Percentiles rank a stretch among this genome's conserved stretches.
Conservation (phyloP, 306 rosid species). For the Fagus crenata region DNA sequence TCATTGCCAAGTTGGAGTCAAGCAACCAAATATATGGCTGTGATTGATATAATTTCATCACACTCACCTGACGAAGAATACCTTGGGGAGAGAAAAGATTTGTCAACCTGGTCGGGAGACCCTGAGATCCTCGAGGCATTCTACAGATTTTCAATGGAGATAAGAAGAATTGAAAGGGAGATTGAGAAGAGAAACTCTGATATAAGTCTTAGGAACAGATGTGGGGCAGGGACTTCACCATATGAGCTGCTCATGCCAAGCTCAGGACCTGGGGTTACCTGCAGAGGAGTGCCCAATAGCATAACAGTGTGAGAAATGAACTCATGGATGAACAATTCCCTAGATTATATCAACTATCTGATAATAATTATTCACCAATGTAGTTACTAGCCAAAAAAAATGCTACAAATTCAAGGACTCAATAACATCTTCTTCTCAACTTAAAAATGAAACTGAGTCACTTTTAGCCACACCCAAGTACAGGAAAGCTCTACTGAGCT, state of each 20-base stretch:
- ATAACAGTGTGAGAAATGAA: constrained; percentile 22
- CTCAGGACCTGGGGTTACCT: constrained; percentile 40
- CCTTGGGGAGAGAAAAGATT: constrained; percentile 33
- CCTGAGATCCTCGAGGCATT: constrained; percentile 41
- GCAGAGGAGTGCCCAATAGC: constrained; percentile 53
- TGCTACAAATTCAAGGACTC: no score
- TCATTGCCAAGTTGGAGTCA: constrained; percentile 43
- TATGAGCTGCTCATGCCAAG: constrained; percentile 46
- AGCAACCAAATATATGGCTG: constrained; percentile 45
- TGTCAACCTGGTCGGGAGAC: constrained; percentile 38
- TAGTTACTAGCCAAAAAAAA: no score
- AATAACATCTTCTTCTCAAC: no score
- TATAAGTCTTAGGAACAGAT: constrained; percentile 37
- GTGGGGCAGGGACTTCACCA: constrained; percentile 37
- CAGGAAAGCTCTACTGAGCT: no score
- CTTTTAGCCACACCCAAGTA: no score
- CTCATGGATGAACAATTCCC: not conserved
- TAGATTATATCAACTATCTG: not conserved
- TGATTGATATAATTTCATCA: constrained; percentile 39
- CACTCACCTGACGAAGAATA: constrained; percentile 52
- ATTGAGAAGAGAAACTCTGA: constrained; percentile 39
- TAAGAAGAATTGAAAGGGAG: constrained; percentile 39
- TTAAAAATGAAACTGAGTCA: no score
- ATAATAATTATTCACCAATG: not conserved
- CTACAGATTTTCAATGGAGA: constrained; percentile 36